Percentiles rank a stretch among this genome's conserved stretches.
phyloP scores from a whole-genome alignment of 345 rosid genomes.

The Populus pruinosa region DNA sequence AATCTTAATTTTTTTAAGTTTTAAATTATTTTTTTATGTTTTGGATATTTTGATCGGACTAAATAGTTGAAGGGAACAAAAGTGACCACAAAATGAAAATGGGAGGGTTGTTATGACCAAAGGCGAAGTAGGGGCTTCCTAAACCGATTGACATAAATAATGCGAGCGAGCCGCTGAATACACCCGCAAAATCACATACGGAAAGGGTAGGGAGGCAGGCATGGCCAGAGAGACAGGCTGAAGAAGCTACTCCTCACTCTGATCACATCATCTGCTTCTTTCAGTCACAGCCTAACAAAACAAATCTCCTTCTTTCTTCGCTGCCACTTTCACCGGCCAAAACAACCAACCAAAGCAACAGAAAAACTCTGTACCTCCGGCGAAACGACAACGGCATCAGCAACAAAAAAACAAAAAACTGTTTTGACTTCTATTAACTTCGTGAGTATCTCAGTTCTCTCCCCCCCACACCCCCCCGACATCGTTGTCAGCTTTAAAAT shows the following conservation, averaged over 20 bases:
- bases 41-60: no score
- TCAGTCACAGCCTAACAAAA: not conserved
- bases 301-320: not conserved
- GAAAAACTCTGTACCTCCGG: not conserved
- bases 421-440: conserved; percentile 2
- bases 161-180: not conserved
- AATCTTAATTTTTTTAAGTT: no score
- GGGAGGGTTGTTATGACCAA: not conserved
- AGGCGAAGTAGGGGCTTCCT: not conserved
- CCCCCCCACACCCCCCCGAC: not conserved
- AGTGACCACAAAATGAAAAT: not conserved
- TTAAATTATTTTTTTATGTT: no score
- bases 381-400: not conserved
- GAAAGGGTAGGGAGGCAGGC: not conserved
- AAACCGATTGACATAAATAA: not conserved
- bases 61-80: not conserved
- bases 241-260: not conserved
- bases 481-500: conserved; percentile 19
- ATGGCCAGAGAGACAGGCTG: not conserved
- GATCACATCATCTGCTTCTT: not conserved
- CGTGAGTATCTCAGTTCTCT: not conserved
- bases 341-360: not conserved
- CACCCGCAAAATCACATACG: not conserved
- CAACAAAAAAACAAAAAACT: not conserved
- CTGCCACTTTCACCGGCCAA: not conserved